A percentile compares a stretch with the other conserved stretches of the same genome.
Evolutionary conservation across 2,329 filamentous ascomycete genomes (phyloP).

Genomic region (Massarina eburnea): DNA sequence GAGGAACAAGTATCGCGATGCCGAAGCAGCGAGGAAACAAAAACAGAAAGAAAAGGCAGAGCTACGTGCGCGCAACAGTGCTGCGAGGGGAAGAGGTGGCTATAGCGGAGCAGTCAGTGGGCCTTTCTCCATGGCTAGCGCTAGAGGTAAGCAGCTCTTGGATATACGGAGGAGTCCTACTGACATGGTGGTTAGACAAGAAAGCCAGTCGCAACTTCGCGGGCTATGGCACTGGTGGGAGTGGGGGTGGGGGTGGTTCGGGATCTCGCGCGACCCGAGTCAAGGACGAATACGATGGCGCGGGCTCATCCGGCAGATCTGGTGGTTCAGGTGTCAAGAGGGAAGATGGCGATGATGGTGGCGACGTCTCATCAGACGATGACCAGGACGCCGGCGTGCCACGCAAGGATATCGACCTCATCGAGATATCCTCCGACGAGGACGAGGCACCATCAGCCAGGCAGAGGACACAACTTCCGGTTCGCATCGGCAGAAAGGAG

Average conservation of each 20-base stretch:
- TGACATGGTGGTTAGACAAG: conserved; percentile 19
- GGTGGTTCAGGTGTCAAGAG: conserved; percentile 18
- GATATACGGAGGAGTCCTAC: conserved; percentile 6
- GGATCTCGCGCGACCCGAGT: conserved; percentile 33
- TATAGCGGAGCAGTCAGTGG: conserved; percentile 46
- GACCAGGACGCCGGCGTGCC: conserved; percentile 46
- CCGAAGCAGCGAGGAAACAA: conserved; percentile 27
- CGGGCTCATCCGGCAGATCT: conserved; percentile 17
- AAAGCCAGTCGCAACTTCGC: conserved; percentile 22
- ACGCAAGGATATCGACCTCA: conserved; percentile 59
- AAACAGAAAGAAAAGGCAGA: conserved; percentile 23
- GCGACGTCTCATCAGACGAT: conserved; percentile 53
- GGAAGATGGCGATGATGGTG: conserved; percentile 33
- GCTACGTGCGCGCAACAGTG: conserved; percentile 24
- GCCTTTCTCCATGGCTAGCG: conserved; percentile 43
- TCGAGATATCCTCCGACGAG: conserved; percentile 60
- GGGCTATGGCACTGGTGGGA: conserved; percentile 26
- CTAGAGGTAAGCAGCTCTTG: conserved; percentile 23
- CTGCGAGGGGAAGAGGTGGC: conserved; percentile 44
- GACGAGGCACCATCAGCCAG: conserved; percentile 39
- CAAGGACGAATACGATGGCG: conserved; percentile 34
- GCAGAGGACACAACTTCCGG: conserved; percentile 43
- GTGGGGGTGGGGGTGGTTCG: conserved; percentile 28
- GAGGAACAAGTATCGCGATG: conserved; percentile 38
- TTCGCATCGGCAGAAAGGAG: conserved; percentile 58